A percentile compares a stretch with the other conserved stretches of the same genome.
Evolutionary conservation across 1,284 basidiomycete genomes (phyloP).

Genomic region (Xerocomus amazonicus): DNA sequence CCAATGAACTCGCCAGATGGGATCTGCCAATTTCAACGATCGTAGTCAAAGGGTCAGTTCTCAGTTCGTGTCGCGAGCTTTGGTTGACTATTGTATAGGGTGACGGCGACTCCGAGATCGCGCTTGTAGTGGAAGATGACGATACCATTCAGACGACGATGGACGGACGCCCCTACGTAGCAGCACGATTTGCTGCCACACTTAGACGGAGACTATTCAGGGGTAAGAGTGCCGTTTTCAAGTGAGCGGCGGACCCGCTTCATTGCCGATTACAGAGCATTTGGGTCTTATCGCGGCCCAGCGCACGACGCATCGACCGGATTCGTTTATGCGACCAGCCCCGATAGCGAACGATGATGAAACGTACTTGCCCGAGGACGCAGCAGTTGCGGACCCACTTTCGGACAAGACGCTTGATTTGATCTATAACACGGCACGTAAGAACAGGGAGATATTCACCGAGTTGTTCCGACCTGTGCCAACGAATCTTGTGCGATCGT

Average conservation of each 20-base stretch:
- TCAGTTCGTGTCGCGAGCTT: neutral
- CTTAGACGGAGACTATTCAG: constrained; percentile 75
- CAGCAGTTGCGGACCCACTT: constrained; percentile 77
- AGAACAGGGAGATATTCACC: constrained; percentile 78
- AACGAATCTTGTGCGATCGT: constrained; percentile 72
- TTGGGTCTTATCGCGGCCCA: constrained; percentile 79
- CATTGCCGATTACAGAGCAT: constrained; percentile 59
- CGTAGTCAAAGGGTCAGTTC: constrained; percentile 64
- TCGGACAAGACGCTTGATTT: constrained; percentile 56
- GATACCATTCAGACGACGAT: constrained; percentile 76
- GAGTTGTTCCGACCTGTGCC: constrained; percentile 84
- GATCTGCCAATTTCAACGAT: constrained; percentile 88
- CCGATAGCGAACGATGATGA: constrained; percentile 70
- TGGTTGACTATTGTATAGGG: constrained; percentile 45
- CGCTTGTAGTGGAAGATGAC: constrained; percentile 83
- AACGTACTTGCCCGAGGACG: constrained; percentile 55
- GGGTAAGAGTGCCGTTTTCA: constrained; percentile 40
- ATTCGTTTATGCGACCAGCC: constrained; percentile 75
- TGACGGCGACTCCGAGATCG: constrained; percentile 92
- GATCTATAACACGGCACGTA: constrained; percentile 71
- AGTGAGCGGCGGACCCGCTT: neutral
- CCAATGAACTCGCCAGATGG: constrained; percentile 52
- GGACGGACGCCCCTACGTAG: constrained; percentile 72
- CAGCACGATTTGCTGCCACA: constrained; percentile 70
- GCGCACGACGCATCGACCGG: constrained; percentile 40